phyloP scores from a whole-genome alignment of 2,329 filamentous ascomycete genomes.

The Clarireedia sp. region DNA sequence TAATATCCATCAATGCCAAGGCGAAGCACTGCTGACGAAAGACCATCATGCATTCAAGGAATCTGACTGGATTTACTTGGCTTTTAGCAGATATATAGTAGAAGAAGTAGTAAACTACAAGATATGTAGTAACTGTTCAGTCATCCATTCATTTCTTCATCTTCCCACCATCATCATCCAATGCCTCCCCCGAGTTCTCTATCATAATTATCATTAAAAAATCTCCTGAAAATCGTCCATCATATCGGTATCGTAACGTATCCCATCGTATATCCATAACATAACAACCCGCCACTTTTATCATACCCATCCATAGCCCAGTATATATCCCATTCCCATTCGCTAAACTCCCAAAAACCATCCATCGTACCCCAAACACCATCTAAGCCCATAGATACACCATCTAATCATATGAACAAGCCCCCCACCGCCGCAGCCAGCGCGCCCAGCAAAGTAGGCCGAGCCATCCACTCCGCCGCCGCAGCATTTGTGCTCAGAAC shows the following conservation, averaged over 20 bases:
- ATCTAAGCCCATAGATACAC: not conserved
- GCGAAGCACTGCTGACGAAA: too few relatives aligned
- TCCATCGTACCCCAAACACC: not conserved
- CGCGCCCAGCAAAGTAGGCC: not conserved
- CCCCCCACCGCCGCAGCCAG: not conserved
- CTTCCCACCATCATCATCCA: not conserved
- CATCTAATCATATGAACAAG: not conserved
- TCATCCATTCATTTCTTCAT: not conserved
- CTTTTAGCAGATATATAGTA: too few relatives aligned
- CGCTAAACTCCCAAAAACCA: not conserved
- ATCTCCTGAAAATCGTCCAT: not conserved
- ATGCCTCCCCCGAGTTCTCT: not conserved
- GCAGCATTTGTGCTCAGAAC: conserved; percentile 17
- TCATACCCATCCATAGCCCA: not conserved
- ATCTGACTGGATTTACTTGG: too few relatives aligned
- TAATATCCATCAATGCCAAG: too few relatives aligned
- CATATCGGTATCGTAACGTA: not conserved
- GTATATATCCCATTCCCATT: not conserved
- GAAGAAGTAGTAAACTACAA: too few relatives aligned
- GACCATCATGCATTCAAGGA: too few relatives aligned
- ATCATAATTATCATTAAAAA: not conserved
- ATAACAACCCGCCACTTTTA: not conserved
- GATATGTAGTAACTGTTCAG: not conserved
- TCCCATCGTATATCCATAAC: not conserved
- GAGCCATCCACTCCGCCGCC: conserved; percentile 10